A percentile compares a stretch with the other conserved stretches of the same genome.
Conservation (phyloP, 2,329 filamentous ascomycete species). For the Exophiala alcalophila region DNA sequence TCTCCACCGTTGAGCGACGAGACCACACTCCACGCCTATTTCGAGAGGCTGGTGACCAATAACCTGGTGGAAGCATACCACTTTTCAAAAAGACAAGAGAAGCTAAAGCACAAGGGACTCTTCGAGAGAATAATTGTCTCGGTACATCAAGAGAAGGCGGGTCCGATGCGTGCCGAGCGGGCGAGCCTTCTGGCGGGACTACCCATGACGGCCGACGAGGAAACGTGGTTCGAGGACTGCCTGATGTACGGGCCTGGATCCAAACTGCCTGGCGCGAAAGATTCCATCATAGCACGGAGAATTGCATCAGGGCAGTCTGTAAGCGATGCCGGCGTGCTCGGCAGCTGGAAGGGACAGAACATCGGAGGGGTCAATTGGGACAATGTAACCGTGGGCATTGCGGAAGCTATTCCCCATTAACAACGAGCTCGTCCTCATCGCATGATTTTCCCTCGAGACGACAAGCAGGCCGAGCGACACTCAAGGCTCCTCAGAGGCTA, state of each 20-base stretch:
- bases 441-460: too few species aligned
- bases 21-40: constrained; percentile 63
- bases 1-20: constrained; percentile 67
- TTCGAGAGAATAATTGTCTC: constrained; percentile 64
- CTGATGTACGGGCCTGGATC: constrained; percentile 64
- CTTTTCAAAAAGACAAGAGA: constrained; percentile 65
- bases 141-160: constrained; percentile 49
- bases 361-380: constrained; percentile 55
- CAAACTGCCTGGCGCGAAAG: constrained; percentile 62
- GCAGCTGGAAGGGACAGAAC: constrained; percentile 41
- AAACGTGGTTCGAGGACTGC: constrained; percentile 69
- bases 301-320: constrained; percentile 61
- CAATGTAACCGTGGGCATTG: constrained; percentile 34
- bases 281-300: constrained; percentile 70
- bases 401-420: constrained; percentile 16
- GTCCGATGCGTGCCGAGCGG: constrained; percentile 49
- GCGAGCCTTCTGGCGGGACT: constrained; percentile 69
- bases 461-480: too few species aligned
- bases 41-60: constrained; percentile 64
- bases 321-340: constrained; percentile 36
- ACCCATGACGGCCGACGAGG: constrained; percentile 68
- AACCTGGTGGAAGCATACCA: constrained; percentile 71
- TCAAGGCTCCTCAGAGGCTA: too few species aligned
- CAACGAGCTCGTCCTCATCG: neutral
- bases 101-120: constrained; percentile 59